Evolutionary conservation across 1,284 basidiomycete species (phyloP).

Genomic region (Stygiomarasmius scandens): DNA sequence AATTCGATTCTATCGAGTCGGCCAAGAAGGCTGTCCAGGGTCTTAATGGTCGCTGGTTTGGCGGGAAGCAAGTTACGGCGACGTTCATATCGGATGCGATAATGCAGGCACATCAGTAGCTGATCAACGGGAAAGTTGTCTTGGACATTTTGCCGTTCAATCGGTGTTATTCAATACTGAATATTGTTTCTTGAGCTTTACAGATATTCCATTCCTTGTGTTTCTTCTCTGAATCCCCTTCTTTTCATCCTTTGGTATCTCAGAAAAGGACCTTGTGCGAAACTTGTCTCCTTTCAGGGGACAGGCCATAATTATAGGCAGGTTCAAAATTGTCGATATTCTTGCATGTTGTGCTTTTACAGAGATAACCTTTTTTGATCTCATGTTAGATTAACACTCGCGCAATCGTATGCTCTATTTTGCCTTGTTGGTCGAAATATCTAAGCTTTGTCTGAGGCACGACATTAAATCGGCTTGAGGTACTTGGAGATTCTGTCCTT

Average conservation of each 20-base stretch:
- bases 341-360: slow-evolving; percentile 1
- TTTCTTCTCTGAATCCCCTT: slow-evolving; percentile 20
- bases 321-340: slow-evolving; percentile 10
- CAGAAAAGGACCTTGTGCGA: background rate
- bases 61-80: slow-evolving; percentile 85
- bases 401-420: background rate
- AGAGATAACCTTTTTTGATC: slow-evolving; percentile 10
- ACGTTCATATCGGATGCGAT: slow-evolving; percentile 88
- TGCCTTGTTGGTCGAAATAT: background rate
- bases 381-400: background rate
- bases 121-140: slow-evolving; percentile 4
- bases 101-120: slow-evolving; percentile 86
- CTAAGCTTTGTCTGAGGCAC: background rate
- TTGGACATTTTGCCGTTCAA: background rate
- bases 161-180: slow-evolving; percentile 5
- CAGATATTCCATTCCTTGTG: slow-evolving; percentile 23
- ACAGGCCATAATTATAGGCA: slow-evolving; percentile 8
- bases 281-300: background rate
- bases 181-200: slow-evolving; percentile 13
- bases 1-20: slow-evolving; percentile 79
- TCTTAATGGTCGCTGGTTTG: slow-evolving; percentile 95
- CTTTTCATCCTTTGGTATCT: slow-evolving; percentile 5
- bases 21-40: slow-evolving; percentile 87
- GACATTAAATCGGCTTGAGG: too few species aligned
- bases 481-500: background rate